Conservation (phyloP, 176 grass and related monocot species). For the Oryza rufipogon region DNA sequence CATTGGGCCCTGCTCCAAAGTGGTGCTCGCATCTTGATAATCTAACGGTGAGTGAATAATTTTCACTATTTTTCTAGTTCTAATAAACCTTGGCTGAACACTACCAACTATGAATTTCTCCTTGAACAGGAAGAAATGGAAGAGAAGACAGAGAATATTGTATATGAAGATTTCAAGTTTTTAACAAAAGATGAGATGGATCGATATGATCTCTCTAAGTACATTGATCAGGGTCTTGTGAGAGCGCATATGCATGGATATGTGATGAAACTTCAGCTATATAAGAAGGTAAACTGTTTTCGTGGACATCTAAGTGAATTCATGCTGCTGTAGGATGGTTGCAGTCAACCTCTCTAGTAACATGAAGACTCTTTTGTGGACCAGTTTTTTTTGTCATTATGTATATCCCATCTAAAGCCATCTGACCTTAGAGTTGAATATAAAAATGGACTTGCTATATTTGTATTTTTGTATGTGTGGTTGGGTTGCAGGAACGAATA, state of each 20-base stretch:
- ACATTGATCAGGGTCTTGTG: conserved; percentile 64
- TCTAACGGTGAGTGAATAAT: conserved; percentile 63
- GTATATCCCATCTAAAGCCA: neutral
- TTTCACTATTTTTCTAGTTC: neutral
- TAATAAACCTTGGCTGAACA: conserved; percentile 6
- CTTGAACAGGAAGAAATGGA: conserved; percentile 93
- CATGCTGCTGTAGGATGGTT: neutral
- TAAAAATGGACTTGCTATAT: neutral
- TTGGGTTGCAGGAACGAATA: conserved; percentile 9
- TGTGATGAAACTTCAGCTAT: conserved; percentile 68
- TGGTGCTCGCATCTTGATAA: conserved; percentile 98
- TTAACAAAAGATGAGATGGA: conserved; percentile 87
- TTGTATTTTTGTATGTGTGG: neutral
- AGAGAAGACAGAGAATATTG: conserved; percentile 64
- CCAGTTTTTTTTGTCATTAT: conserved; percentile 21
- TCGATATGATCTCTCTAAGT: conserved; percentile 71
- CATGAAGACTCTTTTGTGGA: neutral
- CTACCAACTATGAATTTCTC: conserved; percentile 9
- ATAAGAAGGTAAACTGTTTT: conserved; percentile 77
- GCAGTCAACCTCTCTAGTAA: neutral
- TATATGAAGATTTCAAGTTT: conserved; percentile 90
- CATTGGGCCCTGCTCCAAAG: conserved; percentile 89
- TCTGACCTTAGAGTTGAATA: neutral
- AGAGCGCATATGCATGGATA: conserved; percentile 80
- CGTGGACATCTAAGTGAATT: neutral